Conservation (phyloP, 495 filamentous ascomycete species). For the Hypoxylon subgilvum region DNA sequence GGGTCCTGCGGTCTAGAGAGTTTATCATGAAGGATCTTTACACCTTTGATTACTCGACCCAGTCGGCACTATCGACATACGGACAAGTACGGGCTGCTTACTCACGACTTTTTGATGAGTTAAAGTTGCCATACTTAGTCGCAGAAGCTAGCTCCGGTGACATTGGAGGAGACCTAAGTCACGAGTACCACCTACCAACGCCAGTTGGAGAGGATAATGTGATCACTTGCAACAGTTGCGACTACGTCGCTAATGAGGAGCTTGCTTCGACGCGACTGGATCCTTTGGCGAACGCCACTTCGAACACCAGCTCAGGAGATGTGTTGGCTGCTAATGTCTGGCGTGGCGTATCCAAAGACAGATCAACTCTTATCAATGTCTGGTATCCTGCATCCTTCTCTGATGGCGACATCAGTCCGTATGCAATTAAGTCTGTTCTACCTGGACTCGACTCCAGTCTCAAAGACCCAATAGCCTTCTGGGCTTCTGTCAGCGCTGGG, state of each 20-base stretch:
- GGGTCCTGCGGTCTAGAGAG: conserved; percentile 86
- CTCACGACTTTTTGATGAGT: conserved; percentile 73
- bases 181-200: conserved; percentile 91
- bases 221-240: conserved; percentile 74
- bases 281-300: conserved; percentile 28
- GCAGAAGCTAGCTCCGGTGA: conserved; percentile 92
- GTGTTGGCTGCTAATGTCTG: conserved; percentile 53
- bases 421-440: conserved; percentile 73
- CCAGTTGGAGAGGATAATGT: conserved; percentile 84
- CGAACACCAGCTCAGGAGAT: conserved; percentile 10
- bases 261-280: conserved; percentile 55
- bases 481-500: conserved; percentile 45
- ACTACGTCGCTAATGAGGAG: conserved; percentile 85
- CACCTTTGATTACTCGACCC: conserved; percentile 78
- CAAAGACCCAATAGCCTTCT: conserved; percentile 64
- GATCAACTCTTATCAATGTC: conserved; percentile 67
- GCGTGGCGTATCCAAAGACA: conserved; percentile 74
- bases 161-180: conserved; percentile 90
- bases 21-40: conserved; percentile 99
- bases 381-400: conserved; percentile 61
- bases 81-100: conserved; percentile 73
- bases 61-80: conserved; percentile 78
- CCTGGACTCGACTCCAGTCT: conserved; percentile 75
- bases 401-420: conserved; percentile 66
- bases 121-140: conserved; percentile 82